phyloP scores from a whole-genome alignment of 805 yeast genomes.

The Candida hungchunana region DNA sequence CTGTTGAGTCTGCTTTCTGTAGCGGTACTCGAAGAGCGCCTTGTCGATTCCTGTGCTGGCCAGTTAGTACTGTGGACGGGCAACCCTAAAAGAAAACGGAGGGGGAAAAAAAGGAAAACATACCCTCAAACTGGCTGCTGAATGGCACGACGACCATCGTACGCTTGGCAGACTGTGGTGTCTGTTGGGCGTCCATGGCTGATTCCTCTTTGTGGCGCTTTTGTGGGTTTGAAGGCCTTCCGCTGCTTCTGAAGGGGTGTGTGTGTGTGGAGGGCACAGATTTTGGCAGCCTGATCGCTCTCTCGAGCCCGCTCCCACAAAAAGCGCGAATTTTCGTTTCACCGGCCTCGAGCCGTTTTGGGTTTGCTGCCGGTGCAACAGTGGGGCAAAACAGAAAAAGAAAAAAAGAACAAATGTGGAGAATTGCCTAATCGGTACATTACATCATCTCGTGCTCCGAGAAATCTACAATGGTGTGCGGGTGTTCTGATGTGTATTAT shows the following conservation, averaged over 20 bases:
- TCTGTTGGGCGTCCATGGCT: background rate
- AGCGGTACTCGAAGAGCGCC: conserved; percentile 24
- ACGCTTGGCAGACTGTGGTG: conserved; percentile 9
- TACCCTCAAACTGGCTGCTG: conserved; percentile 18
- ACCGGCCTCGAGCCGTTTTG: no score
- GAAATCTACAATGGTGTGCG: conserved; percentile 1
- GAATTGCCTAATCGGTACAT: conserved; percentile 2
- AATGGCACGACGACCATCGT: conserved; percentile 13
- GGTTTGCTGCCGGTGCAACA: no score
- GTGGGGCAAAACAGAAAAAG: background rate
- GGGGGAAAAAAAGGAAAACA: conserved; percentile 3
- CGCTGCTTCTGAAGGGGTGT: no score
- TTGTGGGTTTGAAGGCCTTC: no score
- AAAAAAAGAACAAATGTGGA: conserved; percentile 1
- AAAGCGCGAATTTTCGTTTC: no score
- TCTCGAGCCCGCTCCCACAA: conserved; percentile 3
- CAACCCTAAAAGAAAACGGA: background rate
- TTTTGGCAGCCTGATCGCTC: no score
- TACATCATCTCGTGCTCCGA: background rate
- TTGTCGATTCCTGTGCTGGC: conserved; percentile 20
- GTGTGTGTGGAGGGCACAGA: conserved; percentile 9
- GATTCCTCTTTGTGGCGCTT: no score
- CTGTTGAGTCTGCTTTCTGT: conserved; percentile 16
- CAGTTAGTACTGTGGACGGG: conserved; percentile 9
- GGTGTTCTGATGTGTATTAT: conserved; percentile 4